Base-by-base conservation (phyloP, 495 filamentous ascomycete genomes). In the Echria macrotheca region DNA sequence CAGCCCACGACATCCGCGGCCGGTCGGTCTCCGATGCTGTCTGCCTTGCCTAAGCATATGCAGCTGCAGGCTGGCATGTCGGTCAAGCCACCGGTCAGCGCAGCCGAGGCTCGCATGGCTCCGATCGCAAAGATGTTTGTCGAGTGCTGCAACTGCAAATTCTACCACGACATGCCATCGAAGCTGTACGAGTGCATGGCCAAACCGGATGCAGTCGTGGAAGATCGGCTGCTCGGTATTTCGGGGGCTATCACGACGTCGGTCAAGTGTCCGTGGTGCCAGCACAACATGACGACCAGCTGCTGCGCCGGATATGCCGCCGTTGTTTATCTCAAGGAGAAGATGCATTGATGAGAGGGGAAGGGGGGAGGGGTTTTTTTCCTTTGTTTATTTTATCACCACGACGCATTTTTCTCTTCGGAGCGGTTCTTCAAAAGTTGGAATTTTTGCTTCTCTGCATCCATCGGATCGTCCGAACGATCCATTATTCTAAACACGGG, bases 141-240 rank as follows among this genome's bases (percentile, higher is more conserved):
- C 5, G 82, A 90, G 47, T 91, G 87, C 61, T 91, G 87, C 62
- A 77, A 73, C 45, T 91, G 87, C 73, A 82, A 82, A 45, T 87
- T 83, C 63, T 90, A 84, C 76, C 84, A 90, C 64, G 86, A 90
- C 55, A 78, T 89, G 64, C 87, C 87, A 8, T 83, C 81, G 8
- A 80, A 82, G 35, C 70, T 87, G 42, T 89, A 89, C 57, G 81
- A 85, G 46, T 84, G 76, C 57, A 85, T 87, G 74, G 80, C 82
- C 15, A 79, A 77, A 54, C 78, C 82, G 8, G 80, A 84, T 47
- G 72, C 71, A 18, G 60, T 79, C 14, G 69, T 76, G 1, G 62
- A 74, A 49, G 75, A 78, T 53, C 57, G 58, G 49, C 44, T 61
- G 48, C 55, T 74, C 23, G 70, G 73, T n/a, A 66, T 75, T 19